Evolutionary conservation across 345 rosid species (phyloP).

Genomic region (Brassica cretica): DNA sequence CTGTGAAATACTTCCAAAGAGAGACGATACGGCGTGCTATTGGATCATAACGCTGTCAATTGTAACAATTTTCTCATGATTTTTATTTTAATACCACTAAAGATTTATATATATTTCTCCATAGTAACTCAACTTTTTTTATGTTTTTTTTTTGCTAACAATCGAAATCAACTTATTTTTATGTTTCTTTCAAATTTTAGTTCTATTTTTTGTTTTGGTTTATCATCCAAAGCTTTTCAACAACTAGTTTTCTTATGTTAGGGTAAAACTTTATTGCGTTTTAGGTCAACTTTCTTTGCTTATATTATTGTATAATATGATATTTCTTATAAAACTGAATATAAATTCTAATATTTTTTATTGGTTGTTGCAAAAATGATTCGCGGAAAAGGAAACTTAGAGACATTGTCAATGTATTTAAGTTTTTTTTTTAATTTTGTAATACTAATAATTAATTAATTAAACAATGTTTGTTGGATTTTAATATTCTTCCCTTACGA

Average conservation of each 20-base stretch:
- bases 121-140: not conserved
- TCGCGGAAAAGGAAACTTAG: conserved; percentile 1
- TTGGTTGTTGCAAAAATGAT: conserved; percentile 18
- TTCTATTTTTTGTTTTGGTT: not conserved
- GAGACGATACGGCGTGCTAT: not conserved
- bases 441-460: not conserved
- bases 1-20: not conserved
- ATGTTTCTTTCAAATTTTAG: not conserved
- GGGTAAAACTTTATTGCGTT: not conserved
- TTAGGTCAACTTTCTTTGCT: not conserved
- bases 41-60: not conserved
- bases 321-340: not conserved
- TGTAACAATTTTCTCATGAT: not conserved
- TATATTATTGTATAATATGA: not conserved
- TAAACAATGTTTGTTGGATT: conserved; percentile 5
- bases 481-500: not conserved
- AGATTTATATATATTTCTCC: not conserved
- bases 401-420: conserved; percentile 3
- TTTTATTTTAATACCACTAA: not conserved
- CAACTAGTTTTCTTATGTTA: not conserved
- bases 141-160: not conserved
- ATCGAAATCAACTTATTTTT: not conserved
- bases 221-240: not conserved
- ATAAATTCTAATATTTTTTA: not conserved
- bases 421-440: not conserved